Evolutionary conservation across 2,329 filamentous ascomycete genomes (phyloP), one percentile per base, ranked within the genome.

Genomic region (Capronia americana): DNA sequence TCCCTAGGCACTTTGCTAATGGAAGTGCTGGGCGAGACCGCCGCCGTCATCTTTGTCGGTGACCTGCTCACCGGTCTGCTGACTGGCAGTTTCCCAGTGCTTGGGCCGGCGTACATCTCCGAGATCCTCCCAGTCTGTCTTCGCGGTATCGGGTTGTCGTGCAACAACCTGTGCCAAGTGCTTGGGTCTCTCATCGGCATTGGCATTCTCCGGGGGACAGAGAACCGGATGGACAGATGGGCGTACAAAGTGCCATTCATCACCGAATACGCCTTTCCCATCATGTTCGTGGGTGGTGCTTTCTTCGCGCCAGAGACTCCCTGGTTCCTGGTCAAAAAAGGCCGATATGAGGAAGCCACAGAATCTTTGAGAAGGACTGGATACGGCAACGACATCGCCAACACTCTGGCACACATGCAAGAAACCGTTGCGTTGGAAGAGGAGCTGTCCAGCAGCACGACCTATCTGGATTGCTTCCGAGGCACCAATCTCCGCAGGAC

Each of bases 211-310:
- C 72, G 74, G 50, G 74, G 74, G 20, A 65, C 79, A 12, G 70
- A 76, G 8, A 64, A 69, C 17, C 72, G 73, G 30, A 63, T 59
- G 0, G 74, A 75, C 53, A 64, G 77, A 53, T 77, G 78, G 77
- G 72, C 74, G 4, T 80, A 79, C 64, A 70, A 77, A 8, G 78
- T 80, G 17, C 66, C 68, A 30, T 67, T 75, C 30, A 75, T 70
- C 1, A 57, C 76, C 4, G 83, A 86, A 73, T 86, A 84, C 83
- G 74, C 83, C 0, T 84, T 80, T 80, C 81, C 81, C 0, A 71
- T 82, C 0, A 80, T 80, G 1, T 73, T 84, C 3, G 75, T 82
- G 10, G 71, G 81, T 1, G 77, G n/a, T 11, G 17, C 50, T 11
- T 2, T 34, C 26, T 61, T 38, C 34, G 23, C 30, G 23, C 63